These are phyloP conservation scores for Eutypella sp. DNA, from an alignment of 2,329 filamentous ascomycete species.

Conservation along the genomic window DNA sequence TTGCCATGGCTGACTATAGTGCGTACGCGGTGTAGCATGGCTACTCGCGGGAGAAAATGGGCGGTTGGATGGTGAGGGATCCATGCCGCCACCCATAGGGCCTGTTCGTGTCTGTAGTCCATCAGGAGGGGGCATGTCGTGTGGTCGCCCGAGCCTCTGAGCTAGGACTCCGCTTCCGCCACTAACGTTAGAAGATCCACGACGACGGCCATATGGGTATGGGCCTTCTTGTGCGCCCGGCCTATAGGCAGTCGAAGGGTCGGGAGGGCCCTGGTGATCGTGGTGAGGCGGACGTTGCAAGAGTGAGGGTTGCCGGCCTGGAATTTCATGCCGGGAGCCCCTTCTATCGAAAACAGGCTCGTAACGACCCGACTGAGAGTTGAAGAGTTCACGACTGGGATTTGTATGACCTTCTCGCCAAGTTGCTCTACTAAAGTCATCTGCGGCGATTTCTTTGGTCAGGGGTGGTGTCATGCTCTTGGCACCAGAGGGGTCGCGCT, in stretches of 20 bases:
- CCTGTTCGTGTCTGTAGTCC: conserved; percentile 39
- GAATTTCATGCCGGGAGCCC: conserved; percentile 62
- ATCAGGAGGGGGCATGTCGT: conserved; percentile 41
- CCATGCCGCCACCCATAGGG: conserved; percentile 46
- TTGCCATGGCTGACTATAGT: conserved; percentile 34
- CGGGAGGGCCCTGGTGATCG: conserved; percentile 62
- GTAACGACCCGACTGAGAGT: conserved; percentile 91
- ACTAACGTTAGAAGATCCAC: conserved; percentile 88
- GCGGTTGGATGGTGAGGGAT: conserved; percentile 45
- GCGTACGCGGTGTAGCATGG: conserved; percentile 20
- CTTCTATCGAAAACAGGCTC: conserved; percentile 82
- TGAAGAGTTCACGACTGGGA: conserved; percentile 74
- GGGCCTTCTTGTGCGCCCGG: conserved; percentile 59
- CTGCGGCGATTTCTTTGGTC: conserved; percentile 82
- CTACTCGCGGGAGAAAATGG: conserved; percentile 32
- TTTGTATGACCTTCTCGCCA: conserved; percentile 68
- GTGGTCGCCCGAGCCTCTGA: conserved; percentile 47
- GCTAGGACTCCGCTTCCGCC: conserved; percentile 71
- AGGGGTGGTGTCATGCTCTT: conserved; percentile 47
- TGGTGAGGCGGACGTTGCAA: conserved; percentile 67
- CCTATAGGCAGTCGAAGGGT: conserved; percentile 77
- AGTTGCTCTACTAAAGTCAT: conserved; percentile 81
- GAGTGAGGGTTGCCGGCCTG: conserved; percentile 68
- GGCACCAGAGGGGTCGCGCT: conserved; percentile 51
- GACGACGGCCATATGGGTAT: conserved; percentile 69